These are phyloP conservation scores for Meyerozyma carpophila DNA, from an alignment of 1,139 yeast species.

Conservation along the genomic window DNA sequence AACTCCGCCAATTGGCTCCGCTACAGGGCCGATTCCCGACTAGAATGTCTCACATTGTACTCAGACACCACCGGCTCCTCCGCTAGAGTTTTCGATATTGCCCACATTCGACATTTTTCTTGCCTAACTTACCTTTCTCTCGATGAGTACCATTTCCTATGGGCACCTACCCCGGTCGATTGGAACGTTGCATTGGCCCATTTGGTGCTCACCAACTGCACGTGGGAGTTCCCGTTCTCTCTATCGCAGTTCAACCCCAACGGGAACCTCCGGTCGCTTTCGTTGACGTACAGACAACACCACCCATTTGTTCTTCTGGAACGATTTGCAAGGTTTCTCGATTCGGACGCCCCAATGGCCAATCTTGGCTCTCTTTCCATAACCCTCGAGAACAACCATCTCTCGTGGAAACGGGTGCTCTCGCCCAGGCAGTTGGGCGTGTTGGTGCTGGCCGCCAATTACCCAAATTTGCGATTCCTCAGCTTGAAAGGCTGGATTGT, in stretches of 20 bases:
- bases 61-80: background rate
- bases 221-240: slow-evolving; percentile 3
- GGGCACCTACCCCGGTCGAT: background rate
- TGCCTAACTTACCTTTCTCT: background rate
- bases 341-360: background rate
- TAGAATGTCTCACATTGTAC: background rate
- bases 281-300: background rate
- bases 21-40: background rate
- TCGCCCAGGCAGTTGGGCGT: background rate
- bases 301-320: slow-evolving; percentile 2
- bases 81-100: background rate
- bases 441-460: background rate
- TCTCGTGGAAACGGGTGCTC: background rate
- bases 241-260: slow-evolving; percentile 1
- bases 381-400: background rate
- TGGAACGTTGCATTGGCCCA: background rate
- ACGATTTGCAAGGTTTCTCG: slow-evolving; percentile 1
- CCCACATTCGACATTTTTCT: background rate
- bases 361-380: background rate
- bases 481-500: background rate
- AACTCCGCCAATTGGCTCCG: slow-evolving; percentile 1
- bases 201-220: slow-evolving; percentile 1
- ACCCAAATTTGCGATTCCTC: background rate
- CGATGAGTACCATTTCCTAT: background rate
- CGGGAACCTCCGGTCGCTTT: background rate